Evolutionary conservation across 1,284 basidiomycete species (phyloP).

Genomic region (Puccinia horiana): DNA sequence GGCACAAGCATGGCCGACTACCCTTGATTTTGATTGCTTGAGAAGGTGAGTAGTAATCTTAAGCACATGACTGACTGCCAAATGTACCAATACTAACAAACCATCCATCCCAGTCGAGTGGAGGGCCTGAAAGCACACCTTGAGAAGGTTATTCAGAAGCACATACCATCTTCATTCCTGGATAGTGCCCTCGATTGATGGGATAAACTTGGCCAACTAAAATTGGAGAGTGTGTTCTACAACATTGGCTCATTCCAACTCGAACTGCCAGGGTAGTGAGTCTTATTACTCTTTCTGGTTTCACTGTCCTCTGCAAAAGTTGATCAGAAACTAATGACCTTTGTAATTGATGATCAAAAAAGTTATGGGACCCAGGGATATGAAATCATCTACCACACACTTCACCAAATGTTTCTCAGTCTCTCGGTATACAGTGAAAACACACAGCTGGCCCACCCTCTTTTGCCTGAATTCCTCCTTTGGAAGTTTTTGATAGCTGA

Average conservation of each 20-base stretch:
- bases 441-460: not conserved
- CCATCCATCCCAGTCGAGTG: no score
- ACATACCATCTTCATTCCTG: not conserved
- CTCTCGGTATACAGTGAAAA: no score
- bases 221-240: not conserved
- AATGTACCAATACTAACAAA: no score
- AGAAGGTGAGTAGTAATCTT: not conserved
- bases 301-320: not conserved
- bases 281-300: not conserved
- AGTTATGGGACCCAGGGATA: not conserved
- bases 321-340: not conserved
- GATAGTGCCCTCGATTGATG: not conserved
- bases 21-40: not conserved
- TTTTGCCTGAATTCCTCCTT: not conserved
- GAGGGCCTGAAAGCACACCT: no score
- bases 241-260: not conserved
- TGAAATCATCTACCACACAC: not conserved
- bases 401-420: not conserved
- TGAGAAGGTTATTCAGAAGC: no score
- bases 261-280: not conserved
- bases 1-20: not conserved
- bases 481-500: not conserved
- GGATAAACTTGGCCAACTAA: not conserved
- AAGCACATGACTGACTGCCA: no score
- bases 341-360: no score